Percentiles rank a stretch among this genome's conserved stretches.
These are phyloP conservation scores for Mortierella sp. DNA, from an alignment of 371 early-diverging fungal genomes.

Conservation along the genomic window DNA sequence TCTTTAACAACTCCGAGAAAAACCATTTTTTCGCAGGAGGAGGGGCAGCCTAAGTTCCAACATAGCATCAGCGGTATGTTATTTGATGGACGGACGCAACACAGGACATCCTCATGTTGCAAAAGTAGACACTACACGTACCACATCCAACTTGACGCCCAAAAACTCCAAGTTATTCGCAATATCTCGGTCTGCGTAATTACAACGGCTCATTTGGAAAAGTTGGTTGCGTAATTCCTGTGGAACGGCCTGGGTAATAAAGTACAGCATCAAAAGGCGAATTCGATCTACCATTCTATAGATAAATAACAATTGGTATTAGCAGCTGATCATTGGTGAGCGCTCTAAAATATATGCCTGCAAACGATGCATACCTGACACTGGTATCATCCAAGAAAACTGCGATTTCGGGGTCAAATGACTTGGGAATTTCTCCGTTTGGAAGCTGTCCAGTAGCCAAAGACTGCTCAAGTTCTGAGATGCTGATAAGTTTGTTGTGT, in stretches of 20 bases:
- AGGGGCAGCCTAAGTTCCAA: conserved; percentile 36
- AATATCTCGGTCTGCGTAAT: conserved; percentile 77
- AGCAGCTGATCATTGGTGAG: no score
- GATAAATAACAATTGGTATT: background rate
- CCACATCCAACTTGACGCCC: conserved; percentile 71
- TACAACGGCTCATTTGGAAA: conserved; percentile 54
- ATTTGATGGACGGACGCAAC: background rate
- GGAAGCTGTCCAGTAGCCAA: conserved; percentile 51
- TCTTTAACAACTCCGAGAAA: conserved; percentile 43
- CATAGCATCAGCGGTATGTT: background rate
- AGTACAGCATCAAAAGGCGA: conserved; percentile 89
- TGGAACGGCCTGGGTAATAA: conserved; percentile 79
- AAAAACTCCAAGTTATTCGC: conserved; percentile 82
- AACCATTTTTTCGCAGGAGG: conserved; percentile 54
- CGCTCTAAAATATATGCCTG: background rate
- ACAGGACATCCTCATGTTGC: background rate
- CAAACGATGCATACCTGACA: conserved; percentile 36
- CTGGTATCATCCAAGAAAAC: conserved; percentile 44
- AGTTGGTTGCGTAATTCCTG: conserved; percentile 57
- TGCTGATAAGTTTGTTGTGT: conserved; percentile 76
- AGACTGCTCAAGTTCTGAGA: conserved; percentile 80
- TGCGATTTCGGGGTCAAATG: conserved; percentile 50
- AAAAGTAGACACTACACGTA: background rate
- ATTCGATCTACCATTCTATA: conserved; percentile 79
- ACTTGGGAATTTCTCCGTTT: conserved; percentile 49